Conservation (phyloP, 257 asterid genomes). For the Eucommia ulmoides region DNA sequence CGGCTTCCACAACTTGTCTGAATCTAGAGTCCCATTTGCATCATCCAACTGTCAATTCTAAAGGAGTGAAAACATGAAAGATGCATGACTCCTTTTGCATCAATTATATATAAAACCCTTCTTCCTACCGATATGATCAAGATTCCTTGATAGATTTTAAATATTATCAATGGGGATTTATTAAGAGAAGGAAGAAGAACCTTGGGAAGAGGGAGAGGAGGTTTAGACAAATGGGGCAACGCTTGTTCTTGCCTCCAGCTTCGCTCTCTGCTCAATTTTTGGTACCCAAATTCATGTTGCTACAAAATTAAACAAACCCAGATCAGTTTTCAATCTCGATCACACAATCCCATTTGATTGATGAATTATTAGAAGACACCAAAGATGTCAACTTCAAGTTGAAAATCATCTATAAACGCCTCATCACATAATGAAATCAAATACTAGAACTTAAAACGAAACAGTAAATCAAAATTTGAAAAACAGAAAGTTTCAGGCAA, state of each 20-base stretch:
- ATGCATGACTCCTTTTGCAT: constrained; percentile 31
- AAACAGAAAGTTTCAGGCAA: not conserved
- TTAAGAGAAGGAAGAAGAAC: constrained; percentile 26
- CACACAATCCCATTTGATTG: constrained; percentile 5
- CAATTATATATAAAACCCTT: not conserved
- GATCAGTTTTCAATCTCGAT: constrained; percentile 16
- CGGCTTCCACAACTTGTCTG: not conserved
- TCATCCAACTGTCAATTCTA: constrained; percentile 64
- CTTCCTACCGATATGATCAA: not conserved
- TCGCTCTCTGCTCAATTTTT: constrained; percentile 44
- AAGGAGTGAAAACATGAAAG: constrained; percentile 67
- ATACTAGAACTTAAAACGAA: not conserved
- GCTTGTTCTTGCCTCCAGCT: constrained; percentile 45
- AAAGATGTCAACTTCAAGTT: not conserved
- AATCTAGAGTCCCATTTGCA: not conserved
- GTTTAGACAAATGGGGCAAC: constrained; percentile 32
- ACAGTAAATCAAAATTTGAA: not conserved
- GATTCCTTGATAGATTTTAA: not conserved
- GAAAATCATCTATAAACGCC: not conserved
- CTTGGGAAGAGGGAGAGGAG: constrained; percentile 42
- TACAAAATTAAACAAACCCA: constrained; percentile 26
- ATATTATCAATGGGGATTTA: not conserved
- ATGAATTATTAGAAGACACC: not conserved
- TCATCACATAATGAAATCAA: not conserved
- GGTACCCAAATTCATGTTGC: constrained; percentile 60